Evolutionary conservation across 2,329 filamentous ascomycete species (phyloP).

Genomic region (Epichloe sylvatica): DNA sequence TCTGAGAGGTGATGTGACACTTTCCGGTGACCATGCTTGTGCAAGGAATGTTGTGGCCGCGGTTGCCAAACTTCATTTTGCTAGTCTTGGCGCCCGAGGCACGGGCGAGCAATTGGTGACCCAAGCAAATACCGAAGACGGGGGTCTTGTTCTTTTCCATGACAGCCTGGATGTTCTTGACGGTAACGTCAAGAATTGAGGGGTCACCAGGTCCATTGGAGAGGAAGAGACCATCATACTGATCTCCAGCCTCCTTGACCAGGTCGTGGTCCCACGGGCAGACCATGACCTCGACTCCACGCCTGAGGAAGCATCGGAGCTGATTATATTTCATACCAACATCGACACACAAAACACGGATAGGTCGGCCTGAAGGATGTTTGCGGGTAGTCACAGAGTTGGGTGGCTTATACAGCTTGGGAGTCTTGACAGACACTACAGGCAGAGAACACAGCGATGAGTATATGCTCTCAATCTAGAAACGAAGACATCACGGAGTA

Average conservation of each 20-base stretch:
- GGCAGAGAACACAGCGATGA: conserved; percentile 12
- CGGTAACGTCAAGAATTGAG: conserved; percentile 64
- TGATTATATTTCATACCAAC: conserved; percentile 99
- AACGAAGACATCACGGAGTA: conserved; percentile 7
- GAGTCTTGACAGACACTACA: conserved; percentile 74
- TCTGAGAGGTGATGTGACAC: conserved; percentile 98
- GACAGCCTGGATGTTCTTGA: conserved; percentile 63
- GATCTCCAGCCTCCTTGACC: conserved; percentile 55
- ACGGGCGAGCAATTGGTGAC: conserved; percentile 87
- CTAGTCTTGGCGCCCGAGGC: conserved; percentile 79
- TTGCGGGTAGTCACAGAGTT: conserved; percentile 57
- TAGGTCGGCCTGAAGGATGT: conserved; percentile 73
- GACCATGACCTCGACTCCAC: conserved; percentile 86
- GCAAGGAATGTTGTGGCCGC: conserved; percentile 96
- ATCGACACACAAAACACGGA: conserved; percentile 85
- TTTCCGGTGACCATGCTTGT: conserved; percentile 90
- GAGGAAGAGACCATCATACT: conserved; percentile 94
- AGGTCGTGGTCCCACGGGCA: conserved; percentile 97
- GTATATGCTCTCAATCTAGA: conserved; percentile 20
- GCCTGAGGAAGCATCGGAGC: conserved; percentile 76
- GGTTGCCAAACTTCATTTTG: conserved; percentile 99
- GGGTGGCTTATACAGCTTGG: conserved; percentile 72
- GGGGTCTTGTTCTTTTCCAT: conserved; percentile 70
- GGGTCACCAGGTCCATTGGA: conserved; percentile 97
- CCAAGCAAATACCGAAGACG: conserved; percentile 91